phyloP scores from a whole-genome alignment of 2,329 filamentous ascomycete species.

The Metarhizium robertsii region DNA sequence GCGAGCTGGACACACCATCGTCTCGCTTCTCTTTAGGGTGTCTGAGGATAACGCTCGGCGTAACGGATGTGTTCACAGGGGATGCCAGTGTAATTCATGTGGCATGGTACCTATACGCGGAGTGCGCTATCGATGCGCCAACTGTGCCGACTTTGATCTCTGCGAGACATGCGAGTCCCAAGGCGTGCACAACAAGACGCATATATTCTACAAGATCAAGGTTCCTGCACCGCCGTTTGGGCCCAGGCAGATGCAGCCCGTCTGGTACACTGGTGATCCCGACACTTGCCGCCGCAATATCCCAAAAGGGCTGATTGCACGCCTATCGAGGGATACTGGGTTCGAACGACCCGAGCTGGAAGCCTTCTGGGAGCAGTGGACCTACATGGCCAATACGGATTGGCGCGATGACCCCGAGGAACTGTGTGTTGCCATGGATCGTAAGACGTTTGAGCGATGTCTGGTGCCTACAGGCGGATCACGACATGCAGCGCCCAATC shows the following conservation, averaged over 20 bases:
- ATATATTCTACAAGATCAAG: conserved; percentile 93
- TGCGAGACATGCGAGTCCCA: conserved; percentile 87
- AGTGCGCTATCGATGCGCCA: conserved; percentile 86
- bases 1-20: conserved; percentile 66
- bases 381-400: conserved; percentile 79
- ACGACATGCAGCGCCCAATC: conserved; percentile 68
- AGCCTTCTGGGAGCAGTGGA: conserved; percentile 94
- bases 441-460: conserved; percentile 85
- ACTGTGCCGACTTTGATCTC: conserved; percentile 92
- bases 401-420: conserved; percentile 74
- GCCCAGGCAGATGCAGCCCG: conserved; percentile 67
- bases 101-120: conserved; percentile 83
- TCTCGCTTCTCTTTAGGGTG: conserved; percentile 80
- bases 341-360: conserved; percentile 85
- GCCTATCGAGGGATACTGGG: conserved; percentile 60
- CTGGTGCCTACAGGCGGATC: conserved; percentile 79
- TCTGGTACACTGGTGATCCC: conserved; percentile 85
- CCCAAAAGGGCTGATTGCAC: conserved; percentile 56
- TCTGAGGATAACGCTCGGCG: conserved; percentile 85
- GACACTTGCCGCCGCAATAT: conserved; percentile 59
- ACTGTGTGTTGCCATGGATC: conserved; percentile 76
- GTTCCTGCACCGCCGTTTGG: conserved; percentile 81
- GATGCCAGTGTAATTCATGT: conserved; percentile 86
- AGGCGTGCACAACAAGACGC: conserved; percentile 72
- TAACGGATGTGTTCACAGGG: conserved; percentile 85